phyloP scores from a whole-genome alignment of 495 filamentous ascomycete genomes.

The Aspergillus panamensis region DNA sequence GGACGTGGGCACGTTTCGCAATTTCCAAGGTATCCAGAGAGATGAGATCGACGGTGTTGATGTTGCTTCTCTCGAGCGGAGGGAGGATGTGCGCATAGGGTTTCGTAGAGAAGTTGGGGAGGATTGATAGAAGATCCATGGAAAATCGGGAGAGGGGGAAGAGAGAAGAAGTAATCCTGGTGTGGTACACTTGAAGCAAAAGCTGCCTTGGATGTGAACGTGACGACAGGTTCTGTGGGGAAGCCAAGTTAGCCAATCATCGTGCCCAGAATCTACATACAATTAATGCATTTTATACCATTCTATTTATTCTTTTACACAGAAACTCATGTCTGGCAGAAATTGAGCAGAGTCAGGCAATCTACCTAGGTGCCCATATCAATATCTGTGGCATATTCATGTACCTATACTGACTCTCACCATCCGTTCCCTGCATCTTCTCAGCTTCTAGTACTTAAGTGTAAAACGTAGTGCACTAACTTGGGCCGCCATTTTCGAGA shows the following conservation, averaged over 20 bases:
- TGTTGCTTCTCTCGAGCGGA: slow-evolving; percentile 66
- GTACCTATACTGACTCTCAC: too few relatives aligned
- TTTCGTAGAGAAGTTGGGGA: slow-evolving; percentile 73
- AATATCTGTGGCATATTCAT: too few relatives aligned
- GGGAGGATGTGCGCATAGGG: slow-evolving; percentile 71
- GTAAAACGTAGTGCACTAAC: too few relatives aligned
- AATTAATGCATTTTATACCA: background rate
- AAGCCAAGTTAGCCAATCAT: background rate
- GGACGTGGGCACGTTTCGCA: slow-evolving; percentile 79
- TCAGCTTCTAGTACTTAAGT: too few relatives aligned
- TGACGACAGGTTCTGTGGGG: background rate
- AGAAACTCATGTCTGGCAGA: too few relatives aligned
- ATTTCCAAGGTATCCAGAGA: slow-evolving; percentile 79
- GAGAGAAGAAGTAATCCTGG: background rate
- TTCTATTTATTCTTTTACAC: too few relatives aligned
- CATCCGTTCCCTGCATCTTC: too few relatives aligned
- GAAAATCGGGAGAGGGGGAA: slow-evolving; percentile 15
- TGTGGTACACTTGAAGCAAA: background rate
- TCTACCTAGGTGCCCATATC: too few relatives aligned
- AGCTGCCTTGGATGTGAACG: background rate
- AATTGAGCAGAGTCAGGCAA: too few relatives aligned
- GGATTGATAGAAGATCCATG: slow-evolving; percentile 80
- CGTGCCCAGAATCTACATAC: background rate
- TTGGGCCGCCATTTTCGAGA: too few relatives aligned
- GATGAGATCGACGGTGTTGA: slow-evolving; percentile 82